A percentile compares a stretch with the other conserved stretches of the same genome.
These are phyloP conservation scores for Phoma sp. DNA, from an alignment of 2,329 filamentous ascomycete species.

Conservation along the genomic window DNA sequence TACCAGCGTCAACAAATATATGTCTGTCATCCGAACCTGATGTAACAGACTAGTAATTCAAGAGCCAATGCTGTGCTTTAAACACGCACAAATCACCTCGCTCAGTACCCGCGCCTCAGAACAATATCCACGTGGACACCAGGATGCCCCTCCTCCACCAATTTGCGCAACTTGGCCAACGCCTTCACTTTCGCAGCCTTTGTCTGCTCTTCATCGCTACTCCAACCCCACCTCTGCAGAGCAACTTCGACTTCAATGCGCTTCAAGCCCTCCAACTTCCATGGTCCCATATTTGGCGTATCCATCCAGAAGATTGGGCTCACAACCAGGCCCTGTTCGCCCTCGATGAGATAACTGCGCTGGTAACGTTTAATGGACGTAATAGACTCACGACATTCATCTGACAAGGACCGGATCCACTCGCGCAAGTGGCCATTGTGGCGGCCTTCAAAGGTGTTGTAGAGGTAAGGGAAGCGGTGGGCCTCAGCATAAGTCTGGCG, in stretches of 20 bases:
- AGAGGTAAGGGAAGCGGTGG: constrained; percentile 3
- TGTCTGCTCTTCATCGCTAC: not conserved
- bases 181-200: not conserved
- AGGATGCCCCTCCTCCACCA: constrained; percentile 3
- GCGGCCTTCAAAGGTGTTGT: constrained; percentile 8
- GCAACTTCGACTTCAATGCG: constrained; percentile 8
- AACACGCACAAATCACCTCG: not conserved
- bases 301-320: constrained; percentile 15
- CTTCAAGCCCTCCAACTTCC: constrained; percentile 2
- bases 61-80: no score
- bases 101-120: constrained; percentile 3
- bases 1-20: no score
- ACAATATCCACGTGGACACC: not conserved
- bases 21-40: no score
- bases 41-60: no score
- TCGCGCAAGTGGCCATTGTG: constrained; percentile 6
- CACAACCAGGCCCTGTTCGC: not conserved
- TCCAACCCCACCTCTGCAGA: constrained; percentile 6
- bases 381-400: not conserved
- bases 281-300: not conserved
- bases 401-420: not conserved
- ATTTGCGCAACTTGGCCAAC: not conserved
- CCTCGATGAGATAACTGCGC: constrained; percentile 5
- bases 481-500: constrained; percentile 9
- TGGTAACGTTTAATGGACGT: not conserved